Base-by-base conservation (phyloP, 2,329 filamentous ascomycete genomes). In the Diaporthe batatas region DNA sequence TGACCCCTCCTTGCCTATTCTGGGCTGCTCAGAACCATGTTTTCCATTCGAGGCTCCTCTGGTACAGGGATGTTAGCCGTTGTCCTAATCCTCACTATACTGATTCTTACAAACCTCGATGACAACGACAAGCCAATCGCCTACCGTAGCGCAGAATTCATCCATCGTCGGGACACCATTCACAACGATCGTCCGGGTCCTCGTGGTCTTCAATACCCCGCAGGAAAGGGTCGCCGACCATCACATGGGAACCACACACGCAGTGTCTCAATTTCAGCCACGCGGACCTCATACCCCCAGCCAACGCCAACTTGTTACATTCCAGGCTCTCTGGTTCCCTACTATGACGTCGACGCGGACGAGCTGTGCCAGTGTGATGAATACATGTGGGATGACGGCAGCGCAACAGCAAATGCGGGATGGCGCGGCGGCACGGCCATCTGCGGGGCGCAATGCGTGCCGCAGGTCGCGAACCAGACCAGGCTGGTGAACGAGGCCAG, bases 341-440 rank as follows among this genome's bases (percentile, higher is more conserved):
- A n/a, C n/a, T 29, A 25, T 12, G 55, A 70, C 3, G 68, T 70
- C 21, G 44, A 70, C 7, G n/a, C 25, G 21, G 34, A 70, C 54
- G 29, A 7, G 55, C 55, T 70, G 25, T 70, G 68, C 44, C 44
- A 70, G 21, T 70, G 68, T 51, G 55, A 34, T 14, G 3, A n/a
- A 12, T 70, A 70, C 32, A 8, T 10, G 54, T 59, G 49, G 54
- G 42, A 47, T 16, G 55, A 70, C 32, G 68, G 39, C 55, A 70
- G 36, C 44, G 29, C 68, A 1, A 5, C 29, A 42, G 34, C 57
- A 18, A 70, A 62, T 18, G 68, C 55, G 25, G 68, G 55, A 1
- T 49, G 32, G 55, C 32, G 32, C 55, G 54, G 55, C 53, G 68
- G 68, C 8, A 51, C 2, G 44, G 68, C 68, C 1, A 62, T 39